Percentiles rank a stretch among this genome's conserved stretches.
These are phyloP conservation scores for Xylariaceae sp. DNA, from an alignment of 2,329 filamentous ascomycete species.

Conservation along the genomic window DNA sequence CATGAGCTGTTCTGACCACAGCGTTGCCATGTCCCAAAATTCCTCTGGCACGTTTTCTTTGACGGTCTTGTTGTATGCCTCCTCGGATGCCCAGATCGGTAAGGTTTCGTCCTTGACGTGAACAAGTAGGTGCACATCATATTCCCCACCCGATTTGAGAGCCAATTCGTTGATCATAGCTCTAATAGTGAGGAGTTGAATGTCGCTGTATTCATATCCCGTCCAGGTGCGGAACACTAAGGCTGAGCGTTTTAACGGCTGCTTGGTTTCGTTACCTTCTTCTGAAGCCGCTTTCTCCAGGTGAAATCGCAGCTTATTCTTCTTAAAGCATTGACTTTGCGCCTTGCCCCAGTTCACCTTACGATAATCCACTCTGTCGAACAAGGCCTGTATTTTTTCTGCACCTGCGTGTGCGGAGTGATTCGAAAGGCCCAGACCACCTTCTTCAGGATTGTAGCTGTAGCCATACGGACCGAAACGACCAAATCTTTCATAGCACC, in stretches of 20 bases:
- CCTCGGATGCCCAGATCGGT: constrained; percentile 39
- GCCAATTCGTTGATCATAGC: constrained; percentile 69
- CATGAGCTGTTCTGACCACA: constrained; percentile 74
- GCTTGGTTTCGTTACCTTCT: constrained; percentile 25
- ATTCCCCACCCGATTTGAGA: constrained; percentile 69
- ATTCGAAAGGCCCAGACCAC: constrained; percentile 66
- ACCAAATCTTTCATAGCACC: constrained; percentile 76
- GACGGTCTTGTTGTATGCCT: constrained; percentile 57
- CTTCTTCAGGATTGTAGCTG: constrained; percentile 67
- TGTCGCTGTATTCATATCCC: constrained; percentile 66
- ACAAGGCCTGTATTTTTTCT: constrained; percentile 49
- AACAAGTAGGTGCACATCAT: constrained; percentile 60
- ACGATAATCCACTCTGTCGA: constrained; percentile 46
- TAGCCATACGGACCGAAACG: constrained; percentile 71
- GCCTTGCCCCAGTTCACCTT: constrained; percentile 43
- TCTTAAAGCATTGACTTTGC: constrained; percentile 46
- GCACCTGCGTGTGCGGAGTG: constrained; percentile 66
- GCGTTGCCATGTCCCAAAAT: constrained; percentile 69
- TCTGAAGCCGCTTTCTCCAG: constrained; percentile 6
- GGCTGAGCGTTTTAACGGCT: constrained; percentile 54
- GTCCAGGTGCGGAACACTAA: constrained; percentile 71
- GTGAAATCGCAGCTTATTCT: constrained; percentile 59
- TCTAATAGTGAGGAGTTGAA: constrained; percentile 69
- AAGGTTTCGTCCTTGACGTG: constrained; percentile 54
- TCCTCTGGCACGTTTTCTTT: constrained; percentile 64